Conservation (phyloP, 2,329 filamentous ascomycete species). For the Penicillium sp. region DNA sequence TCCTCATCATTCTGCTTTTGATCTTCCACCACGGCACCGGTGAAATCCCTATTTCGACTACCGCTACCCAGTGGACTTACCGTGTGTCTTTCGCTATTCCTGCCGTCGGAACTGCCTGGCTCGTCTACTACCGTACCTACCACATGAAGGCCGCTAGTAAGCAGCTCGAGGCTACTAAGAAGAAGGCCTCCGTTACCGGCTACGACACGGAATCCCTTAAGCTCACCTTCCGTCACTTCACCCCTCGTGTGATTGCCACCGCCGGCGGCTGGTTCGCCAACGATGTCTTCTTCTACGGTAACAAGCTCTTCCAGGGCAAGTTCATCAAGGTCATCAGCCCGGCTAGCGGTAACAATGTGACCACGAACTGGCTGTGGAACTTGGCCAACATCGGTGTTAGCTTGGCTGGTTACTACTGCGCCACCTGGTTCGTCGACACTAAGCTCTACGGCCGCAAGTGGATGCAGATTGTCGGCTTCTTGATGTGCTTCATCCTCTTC, state of each 20-base stretch:
- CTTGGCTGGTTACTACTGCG: conserved; percentile 84
- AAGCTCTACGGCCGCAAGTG: conserved; percentile 94
- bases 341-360: conserved; percentile 65
- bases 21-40: conserved; percentile 82
- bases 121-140: conserved; percentile 92
- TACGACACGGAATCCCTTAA: conserved; percentile 83
- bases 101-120: conserved; percentile 86
- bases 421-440: conserved; percentile 86
- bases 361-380: conserved; percentile 90
- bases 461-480: conserved; percentile 94
- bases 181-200: conserved; percentile 82
- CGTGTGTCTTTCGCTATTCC: conserved; percentile 89
- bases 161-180: conserved; percentile 81
- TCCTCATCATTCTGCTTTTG: conserved; percentile 81
- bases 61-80: conserved; percentile 84
- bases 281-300: conserved; percentile 98
- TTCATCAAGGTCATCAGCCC: conserved; percentile 82
- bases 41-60: conserved; percentile 72
- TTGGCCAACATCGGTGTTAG: conserved; percentile 85
- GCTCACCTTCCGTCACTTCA: conserved; percentile 79
- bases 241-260: conserved; percentile 81
- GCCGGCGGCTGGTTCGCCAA: conserved; percentile 92
- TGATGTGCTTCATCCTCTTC: conserved; percentile 92
- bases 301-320: conserved; percentile 91
- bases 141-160: conserved; percentile 89